Conservation (phyloP, 1,139 yeast genomes). For the Protomyces inouyei region DNA sequence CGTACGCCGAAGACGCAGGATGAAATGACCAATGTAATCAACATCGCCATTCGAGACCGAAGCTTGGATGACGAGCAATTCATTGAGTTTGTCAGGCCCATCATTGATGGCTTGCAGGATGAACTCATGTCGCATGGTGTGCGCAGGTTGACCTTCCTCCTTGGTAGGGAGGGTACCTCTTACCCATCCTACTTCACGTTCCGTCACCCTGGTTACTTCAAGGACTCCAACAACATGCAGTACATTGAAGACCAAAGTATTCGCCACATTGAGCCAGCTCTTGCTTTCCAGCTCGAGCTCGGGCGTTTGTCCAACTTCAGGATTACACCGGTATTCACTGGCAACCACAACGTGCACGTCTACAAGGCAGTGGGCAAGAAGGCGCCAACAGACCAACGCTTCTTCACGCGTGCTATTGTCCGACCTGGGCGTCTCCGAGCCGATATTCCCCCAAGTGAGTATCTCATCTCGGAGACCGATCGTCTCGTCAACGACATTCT, state of each 20-base stretch:
- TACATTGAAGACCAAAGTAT: conserved; percentile 65
- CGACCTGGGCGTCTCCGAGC: conserved; percentile 93
- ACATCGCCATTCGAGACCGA: conserved; percentile 66
- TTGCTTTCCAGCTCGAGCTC: conserved; percentile 94
- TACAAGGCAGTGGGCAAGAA: conserved; percentile 95
- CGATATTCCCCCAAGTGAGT: conserved; percentile 87
- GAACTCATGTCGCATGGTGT: conserved; percentile 50
- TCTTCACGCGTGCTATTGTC: conserved; percentile 93
- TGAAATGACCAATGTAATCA: conserved; percentile 68
- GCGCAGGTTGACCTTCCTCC: conserved; percentile 87
- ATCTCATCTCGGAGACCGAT: conserved; percentile 91
- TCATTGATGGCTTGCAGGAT: conserved; percentile 62
- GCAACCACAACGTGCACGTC: conserved; percentile 94
- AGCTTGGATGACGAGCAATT: conserved; percentile 68
- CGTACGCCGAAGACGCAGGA: conserved; percentile 33
- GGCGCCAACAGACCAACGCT: conserved; percentile 88
- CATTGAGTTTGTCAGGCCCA: conserved; percentile 57
- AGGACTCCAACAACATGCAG: conserved; percentile 5
- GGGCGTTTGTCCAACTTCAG: conserved; percentile 91
- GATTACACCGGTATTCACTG: conserved; percentile 91
- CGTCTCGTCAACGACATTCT: conserved; percentile 91
- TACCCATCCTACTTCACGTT: conserved; percentile 95
- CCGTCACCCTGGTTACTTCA: conserved; percentile 80
- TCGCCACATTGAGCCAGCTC: conserved; percentile 96
- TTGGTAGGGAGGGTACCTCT: conserved; percentile 75